Base-by-base conservation (phyloP, 2,329 filamentous ascomycete species). In the Dichotomopilus funicola region DNA sequence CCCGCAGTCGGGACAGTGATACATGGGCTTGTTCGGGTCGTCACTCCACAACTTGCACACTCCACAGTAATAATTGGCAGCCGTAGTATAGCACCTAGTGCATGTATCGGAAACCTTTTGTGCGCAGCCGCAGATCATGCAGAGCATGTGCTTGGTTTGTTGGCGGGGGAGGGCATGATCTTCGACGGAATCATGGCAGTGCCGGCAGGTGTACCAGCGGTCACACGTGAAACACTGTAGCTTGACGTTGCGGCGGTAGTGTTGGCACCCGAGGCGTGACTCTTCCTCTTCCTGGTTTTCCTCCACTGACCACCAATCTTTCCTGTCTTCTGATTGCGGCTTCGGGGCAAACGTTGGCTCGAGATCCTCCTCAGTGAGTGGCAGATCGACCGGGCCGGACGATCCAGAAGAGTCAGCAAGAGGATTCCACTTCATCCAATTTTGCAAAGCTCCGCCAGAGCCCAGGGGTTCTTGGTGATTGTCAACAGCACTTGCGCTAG, bases 21-120 rank as follows among this genome's bases (percentile, higher is more conserved):
- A 99, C 55, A 97, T 96, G 61, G 86, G 87, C 70, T 95, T 96
- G 62, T 84, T 86, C 53, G 85, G 82, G 63, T 96, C 89, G 66
- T 97, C 91, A 66, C 97, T 92, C 94, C 94, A 99, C 1, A 99
- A 78, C 72, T 96, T 96, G 78, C 94, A 99, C 54, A 94, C 87
- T 53, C 84, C 81, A 73, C 94, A 99, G 68, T 95, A 99, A 70
- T 97, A 97, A 66, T 87, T 87, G 10, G 92, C 91, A 6, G 89
- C 83, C 56, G 84, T 81, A 62, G 85, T 83, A 13, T 85, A 87
- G 68, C 94, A 99, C 54, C 82, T 78, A 50, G 80, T 77, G 69
- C 94, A 99, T 51, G 82, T 78, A 60, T 95, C 89, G 35, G 83
- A 83, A 3, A 88, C 91, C 55, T 82, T 82, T 65, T 99, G 94